Base-by-base conservation (phyloP, 192 early-diverging fungal genomes). In the Backusella australiensis region DNA sequence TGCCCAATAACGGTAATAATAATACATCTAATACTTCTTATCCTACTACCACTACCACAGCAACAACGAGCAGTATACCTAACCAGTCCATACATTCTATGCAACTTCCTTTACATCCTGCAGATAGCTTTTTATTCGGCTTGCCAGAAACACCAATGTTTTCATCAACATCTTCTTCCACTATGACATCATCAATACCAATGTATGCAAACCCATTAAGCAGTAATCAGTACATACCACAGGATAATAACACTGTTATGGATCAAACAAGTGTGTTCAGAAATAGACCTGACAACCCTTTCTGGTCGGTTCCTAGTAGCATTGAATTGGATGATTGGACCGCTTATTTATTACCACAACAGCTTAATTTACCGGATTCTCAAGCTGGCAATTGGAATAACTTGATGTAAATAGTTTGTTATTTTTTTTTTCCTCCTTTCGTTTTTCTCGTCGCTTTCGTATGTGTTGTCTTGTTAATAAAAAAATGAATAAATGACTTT, bases 291-390 rank as follows among this genome's bases (percentile, higher is more conserved):
- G 80, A 75, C 34, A 81, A 81, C 59, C 80, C 80, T 3, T 81
- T 81, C 36, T 81, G 80, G 80, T 75, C 76, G 34, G 80, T 81
- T 23, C 80, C 80, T 29, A 81, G 76, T 34, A 81, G 76, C 38
- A 74, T 81, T n/a, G 76, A 81, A 59, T 69, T 77, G 39, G 76
- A 77, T 68, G 80, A 77, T 41, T 81, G 80, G 80, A 70, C 76
- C 2, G 76, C 80, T 19, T 81, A 81, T 42, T 66, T 79, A 42
- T 70, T 79, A 52, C 78, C 78, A 29, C 70, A 63, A 4, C 56
- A 63, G 56, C 56, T 63, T 63, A 63, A 63, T 63, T 63, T 63
- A 63, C 56, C 56, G 23, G 56, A 63, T 29, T 63, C 56, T 63
- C 56, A 63, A 63, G 56, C 56, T 63, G 23, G 56, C 3, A 63